A percentile compares a stretch with the other conserved stretches of the same genome.
Evolutionary conservation across 768 basidiomycete genomes (phyloP).

Genomic region (Lactifluus piperatus): DNA sequence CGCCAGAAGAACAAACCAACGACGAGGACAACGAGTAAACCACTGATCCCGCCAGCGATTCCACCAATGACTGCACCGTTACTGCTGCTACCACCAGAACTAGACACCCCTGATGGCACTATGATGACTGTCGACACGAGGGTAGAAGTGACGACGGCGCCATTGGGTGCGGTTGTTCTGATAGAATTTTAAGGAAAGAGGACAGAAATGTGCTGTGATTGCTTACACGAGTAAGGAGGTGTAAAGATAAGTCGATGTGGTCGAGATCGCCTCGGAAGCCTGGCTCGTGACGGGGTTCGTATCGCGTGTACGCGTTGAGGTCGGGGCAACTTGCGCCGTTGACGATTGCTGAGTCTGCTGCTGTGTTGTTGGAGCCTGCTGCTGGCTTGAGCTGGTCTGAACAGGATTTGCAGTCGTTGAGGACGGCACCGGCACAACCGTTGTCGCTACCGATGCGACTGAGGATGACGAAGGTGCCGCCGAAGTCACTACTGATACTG

Average conservation of each 20-base stretch:
- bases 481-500: not conserved
- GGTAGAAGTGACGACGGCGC: slow-evolving; percentile 10
- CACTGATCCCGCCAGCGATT: slow-evolving; percentile 23
- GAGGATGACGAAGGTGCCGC: not conserved
- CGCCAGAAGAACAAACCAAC: slow-evolving; percentile 26
- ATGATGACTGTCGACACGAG: slow-evolving; percentile 21
- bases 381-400: not conserved
- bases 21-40: slow-evolving; percentile 23
- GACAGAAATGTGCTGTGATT: not conserved
- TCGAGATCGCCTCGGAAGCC: not conserved
- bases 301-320: not conserved
- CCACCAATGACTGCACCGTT: slow-evolving; percentile 27
- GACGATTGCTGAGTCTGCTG: not conserved
- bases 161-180: slow-evolving; percentile 14
- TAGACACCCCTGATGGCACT: slow-evolving; percentile 15
- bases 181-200: not conserved
- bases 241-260: not conserved
- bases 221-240: slow-evolving; percentile 3
- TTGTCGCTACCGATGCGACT: not conserved
- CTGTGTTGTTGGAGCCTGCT: not conserved
- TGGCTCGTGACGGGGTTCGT: not conserved
- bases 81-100: slow-evolving; percentile 7
- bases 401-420: not conserved
- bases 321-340: not conserved
- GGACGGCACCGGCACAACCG: not conserved